These are phyloP conservation scores for Leccinum olivaceopallidum DNA, from an alignment of 768 basidiomycete genomes.

Conservation along the genomic window DNA sequence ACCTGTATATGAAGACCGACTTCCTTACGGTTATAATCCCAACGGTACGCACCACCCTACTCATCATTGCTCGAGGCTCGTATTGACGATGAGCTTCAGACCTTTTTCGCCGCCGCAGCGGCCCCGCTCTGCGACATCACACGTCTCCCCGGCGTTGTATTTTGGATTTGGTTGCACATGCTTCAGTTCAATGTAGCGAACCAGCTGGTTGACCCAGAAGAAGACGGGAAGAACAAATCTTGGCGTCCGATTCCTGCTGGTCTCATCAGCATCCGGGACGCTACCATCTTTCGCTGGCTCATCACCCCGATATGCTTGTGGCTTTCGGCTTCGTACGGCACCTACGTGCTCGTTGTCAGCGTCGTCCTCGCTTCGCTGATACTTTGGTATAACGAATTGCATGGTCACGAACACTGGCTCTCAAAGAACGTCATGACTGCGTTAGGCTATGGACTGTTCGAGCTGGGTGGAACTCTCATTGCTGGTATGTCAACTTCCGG, in stretches of 20 bases:
- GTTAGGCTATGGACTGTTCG: slow-evolving; percentile 38
- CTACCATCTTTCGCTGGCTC: slow-evolving; percentile 39
- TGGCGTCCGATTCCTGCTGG: slow-evolving; percentile 48
- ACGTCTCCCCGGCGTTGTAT: slow-evolving; percentile 30
- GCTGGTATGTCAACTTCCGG: slow-evolving; percentile 30
- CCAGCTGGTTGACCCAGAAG: slow-evolving; percentile 40
- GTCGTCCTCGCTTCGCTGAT: slow-evolving; percentile 26
- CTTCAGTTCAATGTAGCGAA: slow-evolving; percentile 47
- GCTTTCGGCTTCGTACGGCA: slow-evolving; percentile 37
- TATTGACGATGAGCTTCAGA: slow-evolving; percentile 22
- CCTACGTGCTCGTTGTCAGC: slow-evolving; percentile 35
- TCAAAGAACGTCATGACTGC: slow-evolving; percentile 38
- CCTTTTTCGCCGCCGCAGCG: slow-evolving; percentile 34
- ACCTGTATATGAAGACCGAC: slow-evolving; percentile 29
- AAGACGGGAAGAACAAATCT: slow-evolving; percentile 45
- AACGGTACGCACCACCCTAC: slow-evolving; percentile 15
- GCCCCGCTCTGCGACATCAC: slow-evolving; percentile 32
- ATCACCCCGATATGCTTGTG: slow-evolving; percentile 36
- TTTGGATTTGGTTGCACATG: slow-evolving; percentile 50
- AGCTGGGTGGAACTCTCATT: slow-evolving; percentile 38
- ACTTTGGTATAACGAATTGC: slow-evolving; percentile 41
- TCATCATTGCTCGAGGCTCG: not conserved
- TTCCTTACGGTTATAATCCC: slow-evolving; percentile 30
- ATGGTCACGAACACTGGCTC: slow-evolving; percentile 32
- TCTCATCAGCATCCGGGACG: slow-evolving; percentile 39